Conservation (phyloP, 352 stramenopile genomes). For the Phytophthora sp. region DNA sequence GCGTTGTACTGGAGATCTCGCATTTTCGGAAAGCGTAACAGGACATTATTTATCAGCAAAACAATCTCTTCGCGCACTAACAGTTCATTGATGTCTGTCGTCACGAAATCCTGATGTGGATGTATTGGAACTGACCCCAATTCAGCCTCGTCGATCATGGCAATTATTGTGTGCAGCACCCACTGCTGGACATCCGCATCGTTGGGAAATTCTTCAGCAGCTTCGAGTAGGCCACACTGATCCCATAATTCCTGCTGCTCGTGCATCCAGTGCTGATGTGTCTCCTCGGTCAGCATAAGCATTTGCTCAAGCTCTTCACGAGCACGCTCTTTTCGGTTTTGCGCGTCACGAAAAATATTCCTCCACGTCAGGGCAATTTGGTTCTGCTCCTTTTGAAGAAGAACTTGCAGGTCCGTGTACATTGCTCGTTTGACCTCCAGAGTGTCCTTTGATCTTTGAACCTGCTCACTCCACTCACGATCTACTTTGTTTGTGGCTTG, state of each 20-base stretch:
- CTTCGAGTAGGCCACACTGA: slow-evolving; percentile 38
- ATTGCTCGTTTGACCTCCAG: slow-evolving; percentile 22
- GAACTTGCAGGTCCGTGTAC: slow-evolving; percentile 19
- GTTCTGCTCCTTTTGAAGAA: slow-evolving; percentile 29
- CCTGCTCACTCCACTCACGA: slow-evolving; percentile 32
- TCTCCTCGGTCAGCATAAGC: slow-evolving; percentile 23
- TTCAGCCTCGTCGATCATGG: slow-evolving; percentile 22
- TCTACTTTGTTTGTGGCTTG: slow-evolving; percentile 22
- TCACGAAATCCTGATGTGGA: neutral
- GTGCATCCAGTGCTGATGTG: slow-evolving; percentile 16
- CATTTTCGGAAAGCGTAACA: slow-evolving; percentile 22
- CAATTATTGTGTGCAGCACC: slow-evolving; percentile 26
- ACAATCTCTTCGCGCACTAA: slow-evolving; percentile 20
- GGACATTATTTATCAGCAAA: slow-evolving; percentile 14
- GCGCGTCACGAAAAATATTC: slow-evolving; percentile 14
- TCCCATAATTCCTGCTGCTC: slow-evolving; percentile 34
- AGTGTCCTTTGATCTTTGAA: slow-evolving; percentile 13
- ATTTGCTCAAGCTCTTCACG: slow-evolving; percentile 23
- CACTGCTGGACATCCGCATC: slow-evolving; percentile 42
- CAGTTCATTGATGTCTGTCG: slow-evolving; percentile 9
- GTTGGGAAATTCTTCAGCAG: slow-evolving; percentile 35
- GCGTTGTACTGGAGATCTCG: slow-evolving; percentile 24
- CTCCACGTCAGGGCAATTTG: slow-evolving; percentile 18
- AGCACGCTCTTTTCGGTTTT: slow-evolving; percentile 11
- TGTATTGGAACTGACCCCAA: neutral